These are phyloP conservation scores for Aspergillus asperescens DNA, from an alignment of 495 filamentous ascomycete species.

Conservation along the genomic window DNA sequence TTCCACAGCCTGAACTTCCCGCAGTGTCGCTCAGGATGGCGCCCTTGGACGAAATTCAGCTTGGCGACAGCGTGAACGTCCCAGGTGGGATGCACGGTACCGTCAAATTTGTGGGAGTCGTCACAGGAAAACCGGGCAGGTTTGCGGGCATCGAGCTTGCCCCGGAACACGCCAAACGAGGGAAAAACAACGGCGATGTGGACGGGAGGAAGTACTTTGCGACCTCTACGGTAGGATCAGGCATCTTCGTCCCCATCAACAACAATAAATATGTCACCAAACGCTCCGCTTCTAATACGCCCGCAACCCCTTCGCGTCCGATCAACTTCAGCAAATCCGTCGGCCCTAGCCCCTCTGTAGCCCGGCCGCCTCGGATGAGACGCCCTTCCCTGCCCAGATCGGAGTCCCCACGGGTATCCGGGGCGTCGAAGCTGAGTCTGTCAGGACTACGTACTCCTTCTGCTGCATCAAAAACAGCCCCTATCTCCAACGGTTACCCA, in stretches of 20 bases:
- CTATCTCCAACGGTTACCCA: constrained; percentile 28
- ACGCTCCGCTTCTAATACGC: constrained; percentile 48
- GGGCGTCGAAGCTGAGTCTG: constrained; percentile 52
- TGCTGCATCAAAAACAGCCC: constrained; percentile 27
- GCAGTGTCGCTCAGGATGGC: constrained; percentile 24
- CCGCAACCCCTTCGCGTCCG: constrained; percentile 58
- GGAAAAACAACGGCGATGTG: constrained; percentile 96
- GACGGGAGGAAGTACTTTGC: constrained; percentile 81
- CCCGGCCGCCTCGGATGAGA: constrained; percentile 50
- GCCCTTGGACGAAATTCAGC: constrained; percentile 54
- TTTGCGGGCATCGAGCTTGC: constrained; percentile 96
- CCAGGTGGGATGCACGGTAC: constrained; percentile 90
- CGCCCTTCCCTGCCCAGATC: constrained; percentile 75
- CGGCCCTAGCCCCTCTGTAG: constrained; percentile 69
- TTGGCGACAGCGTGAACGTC: constrained; percentile 90
- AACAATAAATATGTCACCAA: constrained; percentile 68
- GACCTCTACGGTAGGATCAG: constrained; percentile 70
- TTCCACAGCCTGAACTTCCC: neutral
- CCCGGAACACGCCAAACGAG: constrained; percentile 68
- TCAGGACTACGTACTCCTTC: constrained; percentile 47
- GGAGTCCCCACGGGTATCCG: constrained; percentile 63
- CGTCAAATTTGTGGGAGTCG: constrained; percentile 81
- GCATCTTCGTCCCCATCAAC: constrained; percentile 90
- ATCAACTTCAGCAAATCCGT: constrained; percentile 78
- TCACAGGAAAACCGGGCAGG: constrained; percentile 81